phyloP scores from a whole-genome alignment of 306 rosid genomes.

The Castanopsis chinensis region DNA sequence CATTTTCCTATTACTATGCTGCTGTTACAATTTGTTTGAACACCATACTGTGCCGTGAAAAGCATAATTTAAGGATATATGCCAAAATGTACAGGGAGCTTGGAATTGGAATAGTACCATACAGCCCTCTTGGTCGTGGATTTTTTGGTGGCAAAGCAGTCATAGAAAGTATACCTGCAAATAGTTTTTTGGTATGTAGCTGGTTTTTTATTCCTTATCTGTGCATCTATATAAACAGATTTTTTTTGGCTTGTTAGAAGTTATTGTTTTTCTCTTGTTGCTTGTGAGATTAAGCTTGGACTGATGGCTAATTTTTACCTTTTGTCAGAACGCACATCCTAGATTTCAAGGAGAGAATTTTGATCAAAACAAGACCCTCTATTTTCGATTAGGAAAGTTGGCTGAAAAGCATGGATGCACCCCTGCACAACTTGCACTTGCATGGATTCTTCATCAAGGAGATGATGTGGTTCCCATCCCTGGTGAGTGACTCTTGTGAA shows the following conservation, averaged over 20 bases:
- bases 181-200: slow-evolving; percentile 21
- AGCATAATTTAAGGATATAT: not conserved
- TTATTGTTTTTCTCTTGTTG: not conserved
- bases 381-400: slow-evolving; percentile 37
- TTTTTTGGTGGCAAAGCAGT: slow-evolving; percentile 36
- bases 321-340: slow-evolving; percentile 47
- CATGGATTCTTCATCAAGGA: slow-evolving; percentile 68
- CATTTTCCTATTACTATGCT: not conserved
- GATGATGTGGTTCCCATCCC: slow-evolving; percentile 69
- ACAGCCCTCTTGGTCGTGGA: slow-evolving; percentile 40
- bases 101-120: slow-evolving; percentile 42
- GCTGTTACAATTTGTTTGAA: not conserved
- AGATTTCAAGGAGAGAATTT: slow-evolving; percentile 59
- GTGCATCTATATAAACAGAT: not conserved
- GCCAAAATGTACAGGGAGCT: slow-evolving; percentile 23
- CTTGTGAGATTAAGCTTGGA: not conserved
- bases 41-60: not conserved
- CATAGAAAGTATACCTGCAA: slow-evolving; percentile 22
- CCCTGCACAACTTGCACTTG: slow-evolving; percentile 62
- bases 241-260: not conserved
- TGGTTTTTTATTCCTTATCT: not conserved
- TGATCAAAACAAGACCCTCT: slow-evolving; percentile 55
- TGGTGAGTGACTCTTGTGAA: slow-evolving; percentile 35
- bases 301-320: slow-evolving; percentile 1
- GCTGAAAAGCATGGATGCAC: slow-evolving; percentile 54